A percentile compares a stretch with the other conserved stretches of the same genome.
Conservation (phyloP, 495 filamentous ascomycete genomes). For the Parathielavia hyrcaniae region DNA sequence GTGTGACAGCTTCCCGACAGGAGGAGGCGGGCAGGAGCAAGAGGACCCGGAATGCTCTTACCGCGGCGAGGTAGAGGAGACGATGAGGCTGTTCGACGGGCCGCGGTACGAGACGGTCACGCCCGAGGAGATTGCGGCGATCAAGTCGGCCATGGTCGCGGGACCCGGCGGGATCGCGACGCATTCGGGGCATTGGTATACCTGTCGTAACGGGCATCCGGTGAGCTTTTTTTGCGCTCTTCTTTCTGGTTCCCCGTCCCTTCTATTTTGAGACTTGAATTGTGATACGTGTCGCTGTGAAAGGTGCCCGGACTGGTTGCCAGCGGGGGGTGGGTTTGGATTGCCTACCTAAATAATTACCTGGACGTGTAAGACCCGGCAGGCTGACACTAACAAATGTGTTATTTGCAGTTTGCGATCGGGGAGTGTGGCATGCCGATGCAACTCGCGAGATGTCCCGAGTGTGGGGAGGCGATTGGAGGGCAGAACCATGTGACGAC, state of each 20-base stretch:
- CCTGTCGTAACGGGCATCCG: constrained; percentile 32
- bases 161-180: constrained; percentile 26
- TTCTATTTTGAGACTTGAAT: background rate
- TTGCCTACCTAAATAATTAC: too few species aligned
- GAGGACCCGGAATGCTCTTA: too few species aligned
- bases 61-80: constrained; percentile 22
- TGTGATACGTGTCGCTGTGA: too few species aligned
- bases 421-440: constrained; percentile 69
- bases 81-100: constrained; percentile 13
- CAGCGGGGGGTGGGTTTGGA: too few species aligned
- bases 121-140: constrained; percentile 27
- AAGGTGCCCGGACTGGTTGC: too few species aligned
- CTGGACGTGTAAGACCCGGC: too few species aligned
- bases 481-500: constrained; percentile 44
- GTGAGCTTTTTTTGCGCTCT: constrained; percentile 16
- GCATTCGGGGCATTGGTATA: constrained; percentile 37
- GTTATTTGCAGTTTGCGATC: constrained; percentile 49
- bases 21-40: too few species aligned
- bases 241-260: background rate
- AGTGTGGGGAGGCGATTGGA: constrained; percentile 57
- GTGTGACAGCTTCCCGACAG: constrained; percentile 22
- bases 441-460: constrained; percentile 55
- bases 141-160: constrained; percentile 34
- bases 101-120: constrained; percentile 28
- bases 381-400: too few species aligned